Conservation (phyloP, 2,329 filamentous ascomycete species). For the Phaeosphaeria sp. region DNA sequence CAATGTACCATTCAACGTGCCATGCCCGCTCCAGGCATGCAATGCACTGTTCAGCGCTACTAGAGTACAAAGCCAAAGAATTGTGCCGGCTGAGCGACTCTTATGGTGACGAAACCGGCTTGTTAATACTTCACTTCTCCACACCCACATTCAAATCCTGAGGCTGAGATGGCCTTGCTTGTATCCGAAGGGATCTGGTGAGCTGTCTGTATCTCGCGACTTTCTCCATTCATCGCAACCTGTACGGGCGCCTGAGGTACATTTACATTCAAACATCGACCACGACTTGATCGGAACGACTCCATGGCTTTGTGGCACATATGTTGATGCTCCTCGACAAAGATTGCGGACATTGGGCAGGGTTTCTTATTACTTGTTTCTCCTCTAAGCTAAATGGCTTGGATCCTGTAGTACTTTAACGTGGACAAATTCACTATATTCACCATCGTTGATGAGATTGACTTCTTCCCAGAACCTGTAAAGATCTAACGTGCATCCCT, state of each 20-base stretch:
- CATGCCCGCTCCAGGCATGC: background rate
- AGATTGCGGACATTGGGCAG: too few species aligned
- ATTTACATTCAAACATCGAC: background rate
- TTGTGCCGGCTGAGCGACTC: background rate
- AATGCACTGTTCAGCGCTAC: background rate
- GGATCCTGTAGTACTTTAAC: too few species aligned
- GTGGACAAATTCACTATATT: too few species aligned
- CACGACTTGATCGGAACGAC: background rate
- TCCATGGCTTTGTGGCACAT: too few species aligned
- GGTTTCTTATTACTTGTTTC: too few species aligned
- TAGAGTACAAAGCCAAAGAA: background rate
- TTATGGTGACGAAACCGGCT: background rate
- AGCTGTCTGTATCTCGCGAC: background rate
- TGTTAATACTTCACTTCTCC: background rate
- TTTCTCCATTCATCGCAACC: background rate
- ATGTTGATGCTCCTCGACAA: too few species aligned
- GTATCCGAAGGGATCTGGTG: too few species aligned
- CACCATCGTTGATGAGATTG: too few species aligned
- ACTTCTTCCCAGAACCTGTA: too few species aligned
- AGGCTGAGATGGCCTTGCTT: background rate
- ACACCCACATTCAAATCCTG: background rate
- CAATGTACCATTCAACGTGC: background rate
- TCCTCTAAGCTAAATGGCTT: too few species aligned
- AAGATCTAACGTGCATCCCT: too few species aligned
- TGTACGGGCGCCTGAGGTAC: background rate